A percentile compares a stretch with the other conserved stretches of the same genome.
Evolutionary conservation across 176 grass and related monocot species (phyloP).

Genomic region (Avena eriantha): DNA sequence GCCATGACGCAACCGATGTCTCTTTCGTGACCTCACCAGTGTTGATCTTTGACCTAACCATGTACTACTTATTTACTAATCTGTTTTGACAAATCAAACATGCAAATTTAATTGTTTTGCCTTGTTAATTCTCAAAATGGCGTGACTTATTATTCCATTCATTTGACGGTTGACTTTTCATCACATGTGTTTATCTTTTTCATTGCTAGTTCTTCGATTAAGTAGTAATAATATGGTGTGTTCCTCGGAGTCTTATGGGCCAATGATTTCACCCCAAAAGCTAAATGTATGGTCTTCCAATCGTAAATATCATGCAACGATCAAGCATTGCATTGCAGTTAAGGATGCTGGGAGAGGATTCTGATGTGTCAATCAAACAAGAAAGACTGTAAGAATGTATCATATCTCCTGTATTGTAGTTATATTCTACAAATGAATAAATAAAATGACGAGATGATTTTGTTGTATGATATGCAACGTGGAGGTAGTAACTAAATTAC

Average conservation of each 20-base stretch:
- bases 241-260: background rate
- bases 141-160: background rate
- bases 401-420: too few relatives aligned
- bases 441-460: too few relatives aligned
- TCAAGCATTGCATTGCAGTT: too few relatives aligned
- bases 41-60: constrained; percentile 32
- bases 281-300: too few relatives aligned
- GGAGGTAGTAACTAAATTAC: too few relatives aligned
- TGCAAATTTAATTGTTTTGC: background rate
- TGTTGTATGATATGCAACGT: too few relatives aligned
- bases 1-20: background rate
- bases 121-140: background rate
- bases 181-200: background rate
- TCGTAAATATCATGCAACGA: too few relatives aligned
- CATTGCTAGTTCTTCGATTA: background rate
- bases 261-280: background rate
- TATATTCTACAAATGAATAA: too few relatives aligned
- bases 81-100: constrained; percentile 1
- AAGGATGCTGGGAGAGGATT: too few relatives aligned
- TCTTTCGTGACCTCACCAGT: constrained; percentile 29
- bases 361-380: too few relatives aligned
- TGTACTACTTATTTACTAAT: background rate
- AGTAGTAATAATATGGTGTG: background rate
- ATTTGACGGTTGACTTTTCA: background rate
- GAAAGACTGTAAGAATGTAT: too few relatives aligned